Conservation (phyloP, 2,329 filamentous ascomycete species). For the Berkeleyomyces rouxiae region DNA sequence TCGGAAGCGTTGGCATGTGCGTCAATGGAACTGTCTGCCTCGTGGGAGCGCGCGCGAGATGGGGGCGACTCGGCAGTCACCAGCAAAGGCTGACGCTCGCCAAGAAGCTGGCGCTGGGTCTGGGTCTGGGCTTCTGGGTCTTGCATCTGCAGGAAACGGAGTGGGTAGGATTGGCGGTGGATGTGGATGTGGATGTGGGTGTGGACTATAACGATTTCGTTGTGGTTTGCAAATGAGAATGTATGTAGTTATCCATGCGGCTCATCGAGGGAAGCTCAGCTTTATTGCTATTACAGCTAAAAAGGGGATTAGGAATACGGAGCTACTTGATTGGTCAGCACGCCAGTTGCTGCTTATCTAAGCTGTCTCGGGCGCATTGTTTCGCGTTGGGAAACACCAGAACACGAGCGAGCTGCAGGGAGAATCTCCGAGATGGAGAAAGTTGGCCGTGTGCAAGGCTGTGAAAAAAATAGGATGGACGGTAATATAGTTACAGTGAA, state of each 20-base stretch:
- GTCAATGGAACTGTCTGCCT: neutral
- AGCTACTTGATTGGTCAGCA: neutral
- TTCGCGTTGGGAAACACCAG: neutral
- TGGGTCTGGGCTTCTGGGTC: neutral
- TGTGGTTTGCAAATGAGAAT: too few relatives aligned
- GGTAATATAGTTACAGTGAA: too few relatives aligned
- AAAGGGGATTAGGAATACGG: neutral
- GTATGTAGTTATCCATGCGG: too few relatives aligned
- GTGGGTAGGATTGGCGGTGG: neutral
- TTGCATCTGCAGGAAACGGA: neutral
- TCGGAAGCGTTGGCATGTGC: neutral
- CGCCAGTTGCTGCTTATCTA: neutral
- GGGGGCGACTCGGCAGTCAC: neutral
- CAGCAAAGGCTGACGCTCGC: slow-evolving; percentile 1
- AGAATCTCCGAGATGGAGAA: neutral
- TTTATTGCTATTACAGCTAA: too few relatives aligned
- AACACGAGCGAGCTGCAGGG: neutral
- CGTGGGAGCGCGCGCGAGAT: neutral
- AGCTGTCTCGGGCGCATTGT: neutral
- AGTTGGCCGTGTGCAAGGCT: too few relatives aligned
- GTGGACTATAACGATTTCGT: too few relatives aligned
- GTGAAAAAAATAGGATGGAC: too few relatives aligned
- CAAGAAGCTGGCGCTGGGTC: neutral
- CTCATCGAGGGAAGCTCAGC: neutral
- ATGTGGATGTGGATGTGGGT: neutral